Evolutionary conservation across 2,329 filamentous ascomycete species (phyloP).

Genomic region (Xenosphaeropsis pyriputrescens): DNA sequence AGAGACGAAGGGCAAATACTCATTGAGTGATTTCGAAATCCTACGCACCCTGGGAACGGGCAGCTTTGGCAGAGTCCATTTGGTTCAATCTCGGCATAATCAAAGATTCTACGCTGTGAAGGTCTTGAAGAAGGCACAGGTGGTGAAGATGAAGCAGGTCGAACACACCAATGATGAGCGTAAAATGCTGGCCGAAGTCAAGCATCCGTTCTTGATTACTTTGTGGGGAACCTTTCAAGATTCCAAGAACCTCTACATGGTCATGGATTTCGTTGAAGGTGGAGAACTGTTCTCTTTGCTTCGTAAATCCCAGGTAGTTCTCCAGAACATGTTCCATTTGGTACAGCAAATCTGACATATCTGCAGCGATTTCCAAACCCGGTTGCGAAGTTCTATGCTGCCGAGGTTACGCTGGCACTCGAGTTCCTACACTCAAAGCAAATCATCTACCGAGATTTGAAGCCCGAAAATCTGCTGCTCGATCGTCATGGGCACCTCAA

Average conservation of each 20-base stretch:
- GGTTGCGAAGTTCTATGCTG: conserved; percentile 97
- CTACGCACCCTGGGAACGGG: conserved; percentile 88
- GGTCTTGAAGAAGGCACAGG: conserved; percentile 94
- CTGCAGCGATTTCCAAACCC: conserved; percentile 88
- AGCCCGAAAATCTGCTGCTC: conserved; percentile 84
- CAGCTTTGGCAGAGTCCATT: conserved; percentile 89
- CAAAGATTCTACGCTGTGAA: conserved; percentile 97
- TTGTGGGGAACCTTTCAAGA: conserved; percentile 98
- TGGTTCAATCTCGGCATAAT: conserved; percentile 97
- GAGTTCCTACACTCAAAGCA: conserved; percentile 91
- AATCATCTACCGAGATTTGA: conserved; percentile 96
- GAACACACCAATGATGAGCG: conserved; percentile 98
- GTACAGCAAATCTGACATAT: neutral
- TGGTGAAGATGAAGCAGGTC: conserved; percentile 99
- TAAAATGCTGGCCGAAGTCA: conserved; percentile 88
- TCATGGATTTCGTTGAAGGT: conserved; percentile 99
- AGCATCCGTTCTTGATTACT: conserved; percentile 95
- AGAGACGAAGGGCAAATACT: conserved; percentile 95
- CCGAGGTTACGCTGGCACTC: conserved; percentile 86
- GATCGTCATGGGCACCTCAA: conserved; percentile 91
- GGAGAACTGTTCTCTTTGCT: conserved; percentile 93
- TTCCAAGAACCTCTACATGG: conserved; percentile 93
- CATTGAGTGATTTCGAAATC: conserved; percentile 77
- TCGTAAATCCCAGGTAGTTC: conserved; percentile 75
- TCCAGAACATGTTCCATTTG: conserved; percentile 7